These are phyloP conservation scores for Penicillium sp. DNA, from an alignment of 2,329 filamentous ascomycete genomes.

Conservation along the genomic window DNA sequence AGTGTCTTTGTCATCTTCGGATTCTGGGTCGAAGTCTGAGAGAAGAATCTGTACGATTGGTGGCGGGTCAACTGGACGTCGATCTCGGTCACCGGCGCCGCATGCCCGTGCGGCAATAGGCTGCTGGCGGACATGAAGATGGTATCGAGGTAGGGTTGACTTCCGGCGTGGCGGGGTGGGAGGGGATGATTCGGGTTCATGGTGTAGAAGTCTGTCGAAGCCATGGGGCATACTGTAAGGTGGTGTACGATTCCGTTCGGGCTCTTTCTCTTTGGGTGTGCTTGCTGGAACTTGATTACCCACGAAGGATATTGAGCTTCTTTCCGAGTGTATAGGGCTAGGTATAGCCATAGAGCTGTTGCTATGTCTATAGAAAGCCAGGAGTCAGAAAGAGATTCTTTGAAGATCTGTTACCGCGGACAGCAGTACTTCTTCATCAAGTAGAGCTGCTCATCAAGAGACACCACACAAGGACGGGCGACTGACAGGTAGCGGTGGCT, in stretches of 20 bases:
- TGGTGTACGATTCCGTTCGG: slow-evolving; percentile 10
- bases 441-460: not conserved
- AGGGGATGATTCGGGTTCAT: slow-evolving; percentile 23
- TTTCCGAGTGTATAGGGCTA: slow-evolving; percentile 32
- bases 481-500: slow-evolving; percentile 17
- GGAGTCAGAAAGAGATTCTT: slow-evolving; percentile 18
- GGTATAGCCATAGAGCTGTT: slow-evolving; percentile 28
- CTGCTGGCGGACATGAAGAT: slow-evolving; percentile 48
- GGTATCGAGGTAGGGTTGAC: slow-evolving; percentile 33
- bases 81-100: slow-evolving; percentile 48
- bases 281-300: slow-evolving; percentile 5
- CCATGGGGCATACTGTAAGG: slow-evolving; percentile 35
- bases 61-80: slow-evolving; percentile 48
- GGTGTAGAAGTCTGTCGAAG: slow-evolving; percentile 40
- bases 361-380: slow-evolving; percentile 22
- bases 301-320: slow-evolving; percentile 19
- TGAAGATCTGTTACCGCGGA: not conserved
- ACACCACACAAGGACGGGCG: slow-evolving; percentile 6
- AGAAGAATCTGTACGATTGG: slow-evolving; percentile 50
- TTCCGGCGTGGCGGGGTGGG: slow-evolving; percentile 22
- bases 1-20: slow-evolving; percentile 37
- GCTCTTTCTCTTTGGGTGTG: slow-evolving; percentile 10
- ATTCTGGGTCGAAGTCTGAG: slow-evolving; percentile 43
- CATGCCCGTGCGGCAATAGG: slow-evolving; percentile 48
- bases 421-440: not conserved